These are phyloP conservation scores for Fusarium marasasianum DNA, from an alignment of 2,329 filamentous ascomycete genomes.

Conservation along the genomic window DNA sequence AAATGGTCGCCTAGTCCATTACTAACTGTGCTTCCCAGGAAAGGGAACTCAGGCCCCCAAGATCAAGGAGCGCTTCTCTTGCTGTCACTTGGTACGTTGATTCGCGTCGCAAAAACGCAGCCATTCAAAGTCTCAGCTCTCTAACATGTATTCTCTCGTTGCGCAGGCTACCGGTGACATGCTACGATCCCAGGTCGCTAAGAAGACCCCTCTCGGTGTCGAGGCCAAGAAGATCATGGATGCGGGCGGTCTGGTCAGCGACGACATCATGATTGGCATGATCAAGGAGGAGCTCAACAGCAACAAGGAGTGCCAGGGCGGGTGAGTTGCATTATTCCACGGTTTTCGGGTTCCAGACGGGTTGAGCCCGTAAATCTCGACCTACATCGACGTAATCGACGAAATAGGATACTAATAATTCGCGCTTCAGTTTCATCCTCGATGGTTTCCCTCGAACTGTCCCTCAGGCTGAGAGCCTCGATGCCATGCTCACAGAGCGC, in stretches of 20 bases:
- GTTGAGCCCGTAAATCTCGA: slow-evolving; percentile 6
- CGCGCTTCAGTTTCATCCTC: slow-evolving; percentile 83
- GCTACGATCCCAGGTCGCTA: slow-evolving; percentile 96
- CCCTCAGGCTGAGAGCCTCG: slow-evolving; percentile 91
- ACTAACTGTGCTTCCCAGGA: slow-evolving; percentile 64
- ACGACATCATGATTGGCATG: slow-evolving; percentile 99
- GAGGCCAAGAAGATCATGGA: slow-evolving; percentile 99
- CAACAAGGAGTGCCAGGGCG: slow-evolving; percentile 96
- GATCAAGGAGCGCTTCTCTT: slow-evolving; percentile 97
- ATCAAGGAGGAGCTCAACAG: slow-evolving; percentile 96
- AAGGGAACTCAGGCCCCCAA: slow-evolving; percentile 98
- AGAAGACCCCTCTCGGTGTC: slow-evolving; percentile 92
- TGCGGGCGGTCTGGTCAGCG: slow-evolving; percentile 93
- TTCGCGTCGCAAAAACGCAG: slow-evolving; percentile 14
- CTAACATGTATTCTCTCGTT: slow-evolving; percentile 30
- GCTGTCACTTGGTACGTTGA: slow-evolving; percentile 88
- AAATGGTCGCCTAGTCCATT: neutral
- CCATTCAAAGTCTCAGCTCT: neutral
- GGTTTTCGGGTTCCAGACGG: neutral
- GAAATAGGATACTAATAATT: slow-evolving; percentile 33
- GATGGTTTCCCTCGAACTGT: slow-evolving; percentile 99
- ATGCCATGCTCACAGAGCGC: slow-evolving; percentile 84
- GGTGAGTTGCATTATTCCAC: slow-evolving; percentile 65
- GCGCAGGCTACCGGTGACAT: slow-evolving; percentile 95
- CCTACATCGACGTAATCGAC: slow-evolving; percentile 6